Base-by-base conservation (phyloP, 75 land plant genomes). In the Chamaecyparis obtusa region DNA sequence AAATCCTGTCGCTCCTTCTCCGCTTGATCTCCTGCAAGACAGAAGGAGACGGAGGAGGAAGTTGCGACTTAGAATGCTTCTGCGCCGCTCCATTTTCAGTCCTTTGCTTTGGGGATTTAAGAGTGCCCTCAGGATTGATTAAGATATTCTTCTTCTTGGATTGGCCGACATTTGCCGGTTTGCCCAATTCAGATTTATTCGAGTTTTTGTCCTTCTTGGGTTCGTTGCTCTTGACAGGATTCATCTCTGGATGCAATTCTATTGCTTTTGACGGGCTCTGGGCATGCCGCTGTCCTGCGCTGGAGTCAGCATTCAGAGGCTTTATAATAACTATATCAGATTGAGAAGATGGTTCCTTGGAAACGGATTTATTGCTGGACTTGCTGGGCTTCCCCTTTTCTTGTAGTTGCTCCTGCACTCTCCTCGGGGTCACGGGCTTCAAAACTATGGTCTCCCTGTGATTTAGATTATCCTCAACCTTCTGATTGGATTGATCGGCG, bases 181-280 rank as follows among this genome's bases (percentile, higher is more conserved):
- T 80, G 8, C 21, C n/a, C 21, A 80, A 44, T 43, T 41, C 46
- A 44, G 83, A n/a, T 81, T 44, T 43, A 21, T 32, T 81, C 32
- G 10, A 21, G n/a, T n/a, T 27, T 64, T 64, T 64, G 69, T 27
- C 33, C 43, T 81, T 81, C 83, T 81, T 43, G 24, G 51, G 5
- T n/a, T 44, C 48, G 13, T 51, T 81, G 41, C 27, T 54, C 41
- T 84, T 84, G 13, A 56, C 85, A 3, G 19, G 54, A 84, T 56
- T 46, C 7, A 36, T 84, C 37, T 84, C 56, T 56, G n/a, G 36
- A 56, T 84, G 85, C 37, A 84, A 17, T 56, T 84, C 85, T 32
- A 41, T 19, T 51, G 85, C 16, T 56, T 84, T 84, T 41, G 9
- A 14, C 9, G 83, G 83, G 27, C 14, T 46, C 30, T 44, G 83